A percentile compares a stretch with the other conserved stretches of the same genome.
Conservation (phyloP, 345 rosid genomes). For the Euphorbia peplus region DNA sequence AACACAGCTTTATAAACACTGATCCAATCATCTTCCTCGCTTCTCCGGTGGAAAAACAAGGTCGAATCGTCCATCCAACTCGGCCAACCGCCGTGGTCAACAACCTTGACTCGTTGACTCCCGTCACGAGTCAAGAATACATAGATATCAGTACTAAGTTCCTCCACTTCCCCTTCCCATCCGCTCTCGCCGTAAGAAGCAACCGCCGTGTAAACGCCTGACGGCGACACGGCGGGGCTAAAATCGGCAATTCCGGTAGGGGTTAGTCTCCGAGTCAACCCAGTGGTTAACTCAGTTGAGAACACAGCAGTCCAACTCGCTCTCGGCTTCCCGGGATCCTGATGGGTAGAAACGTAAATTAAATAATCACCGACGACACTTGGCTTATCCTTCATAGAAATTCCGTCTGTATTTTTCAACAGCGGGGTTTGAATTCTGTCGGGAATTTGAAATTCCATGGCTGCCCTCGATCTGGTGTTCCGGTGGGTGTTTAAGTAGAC, state of each 20-base stretch:
- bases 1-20: constrained; percentile 62
- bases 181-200: constrained; percentile 69
- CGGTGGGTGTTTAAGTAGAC: constrained; percentile 22
- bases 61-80: constrained; percentile 79
- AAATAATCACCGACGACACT: constrained; percentile 48
- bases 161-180: constrained; percentile 77
- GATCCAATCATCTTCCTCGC: constrained; percentile 62
- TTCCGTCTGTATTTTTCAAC: constrained; percentile 30
- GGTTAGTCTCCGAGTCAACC: constrained; percentile 61
- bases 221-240: constrained; percentile 82
- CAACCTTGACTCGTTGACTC: constrained; percentile 60
- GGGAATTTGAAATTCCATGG: constrained; percentile 41
- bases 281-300: constrained; percentile 56
- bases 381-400: constrained; percentile 78
- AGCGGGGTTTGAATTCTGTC: constrained; percentile 52
- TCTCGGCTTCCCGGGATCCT: constrained; percentile 60
- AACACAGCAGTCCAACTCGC: constrained; percentile 80
- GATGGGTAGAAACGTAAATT: constrained; percentile 78
- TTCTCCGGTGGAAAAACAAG: constrained; percentile 66
- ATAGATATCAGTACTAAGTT: constrained; percentile 68
- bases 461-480: constrained; percentile 27
- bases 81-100: constrained; percentile 91
- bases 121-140: constrained; percentile 76
- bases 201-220: constrained; percentile 67
- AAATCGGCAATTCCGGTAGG: constrained; percentile 69